Conservation (phyloP, 2,329 filamentous ascomycete genomes). For the Bipolaris oryzae region DNA sequence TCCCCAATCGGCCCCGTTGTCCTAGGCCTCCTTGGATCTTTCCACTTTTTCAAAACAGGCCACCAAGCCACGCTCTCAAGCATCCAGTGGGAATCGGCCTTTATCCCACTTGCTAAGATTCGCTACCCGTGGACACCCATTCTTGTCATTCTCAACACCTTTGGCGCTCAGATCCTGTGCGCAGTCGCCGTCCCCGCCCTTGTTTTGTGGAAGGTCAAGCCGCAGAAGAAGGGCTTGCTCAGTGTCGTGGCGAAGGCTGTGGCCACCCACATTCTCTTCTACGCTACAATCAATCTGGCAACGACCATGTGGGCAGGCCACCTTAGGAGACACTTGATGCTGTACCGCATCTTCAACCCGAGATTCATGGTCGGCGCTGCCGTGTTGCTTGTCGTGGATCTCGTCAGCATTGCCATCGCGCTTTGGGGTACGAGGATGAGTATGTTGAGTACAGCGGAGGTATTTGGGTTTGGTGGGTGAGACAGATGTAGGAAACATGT, state of each 20-base stretch:
- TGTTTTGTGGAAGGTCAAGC: constrained; percentile 86
- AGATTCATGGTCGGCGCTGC: constrained; percentile 83
- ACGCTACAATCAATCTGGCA: constrained; percentile 79
- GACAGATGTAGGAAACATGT: not conserved
- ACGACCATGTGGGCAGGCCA: constrained; percentile 91
- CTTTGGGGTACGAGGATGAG: constrained; percentile 77
- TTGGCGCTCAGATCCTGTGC: constrained; percentile 85
- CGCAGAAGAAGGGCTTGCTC: constrained; percentile 68
- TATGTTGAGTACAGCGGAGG: constrained; percentile 77
- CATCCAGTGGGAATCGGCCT: constrained; percentile 96
- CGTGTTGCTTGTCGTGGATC: constrained; percentile 75
- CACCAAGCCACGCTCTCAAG: constrained; percentile 86
- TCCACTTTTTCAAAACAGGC: constrained; percentile 97
- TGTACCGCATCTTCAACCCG: constrained; percentile 92
- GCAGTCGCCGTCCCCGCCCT: constrained; percentile 79
- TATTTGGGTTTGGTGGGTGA: constrained; percentile 69
- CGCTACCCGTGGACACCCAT: constrained; percentile 89
- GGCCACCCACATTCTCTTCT: constrained; percentile 79
- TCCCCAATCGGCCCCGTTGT: constrained; percentile 82
- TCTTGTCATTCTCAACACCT: constrained; percentile 82
- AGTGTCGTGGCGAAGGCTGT: constrained; percentile 73
- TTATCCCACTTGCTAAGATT: constrained; percentile 82
- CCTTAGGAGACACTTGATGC: constrained; percentile 89
- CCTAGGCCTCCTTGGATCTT: constrained; percentile 86
- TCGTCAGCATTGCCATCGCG: constrained; percentile 73